These are phyloP conservation scores for Hypoxylon sp. DNA, from an alignment of 2,329 filamentous ascomycete genomes.

Conservation along the genomic window DNA sequence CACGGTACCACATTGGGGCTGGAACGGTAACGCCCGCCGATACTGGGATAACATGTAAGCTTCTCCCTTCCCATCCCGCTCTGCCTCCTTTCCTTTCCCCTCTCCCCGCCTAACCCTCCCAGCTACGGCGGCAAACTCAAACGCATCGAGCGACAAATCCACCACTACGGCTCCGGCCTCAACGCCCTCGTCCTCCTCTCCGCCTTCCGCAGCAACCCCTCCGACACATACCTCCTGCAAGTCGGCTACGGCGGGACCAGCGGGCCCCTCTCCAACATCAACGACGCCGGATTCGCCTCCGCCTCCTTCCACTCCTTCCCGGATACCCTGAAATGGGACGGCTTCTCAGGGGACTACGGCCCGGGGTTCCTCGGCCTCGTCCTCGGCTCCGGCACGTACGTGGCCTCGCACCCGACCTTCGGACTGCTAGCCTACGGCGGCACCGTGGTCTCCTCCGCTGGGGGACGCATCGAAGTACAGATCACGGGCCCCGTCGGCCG, in stretches of 20 bases:
- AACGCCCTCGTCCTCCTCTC: conserved; percentile 70
- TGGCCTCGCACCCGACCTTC: conserved; percentile 61
- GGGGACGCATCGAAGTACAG: conserved; percentile 54
- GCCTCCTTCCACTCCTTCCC: conserved; percentile 72
- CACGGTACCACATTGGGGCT: conserved; percentile 72
- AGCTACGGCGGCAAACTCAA: conserved; percentile 61
- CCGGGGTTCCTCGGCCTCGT: conserved; percentile 67
- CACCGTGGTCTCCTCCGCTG: conserved; percentile 51
- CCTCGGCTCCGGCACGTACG: conserved; percentile 65
- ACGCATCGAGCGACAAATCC: conserved; percentile 66
- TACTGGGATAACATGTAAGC: conserved; percentile 73
- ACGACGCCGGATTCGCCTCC: conserved; percentile 67
- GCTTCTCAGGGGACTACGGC: conserved; percentile 71
- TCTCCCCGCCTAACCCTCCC: background rate
- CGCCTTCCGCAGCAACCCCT: conserved; percentile 63
- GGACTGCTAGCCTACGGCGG: conserved; percentile 68
- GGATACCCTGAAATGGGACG: conserved; percentile 69
- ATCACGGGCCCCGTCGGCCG: conserved; percentile 64
- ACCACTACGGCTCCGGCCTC: conserved; percentile 73
- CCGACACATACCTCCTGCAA: conserved; percentile 66
- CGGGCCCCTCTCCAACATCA: conserved; percentile 69
- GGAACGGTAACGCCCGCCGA: conserved; percentile 72
- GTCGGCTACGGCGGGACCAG: conserved; percentile 69
- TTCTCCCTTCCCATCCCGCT: no score
- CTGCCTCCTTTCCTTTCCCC: background rate